A percentile compares a stretch with the other conserved stretches of the same genome.
Evolutionary conservation across 2,329 filamentous ascomycete genomes (phyloP).

Genomic region (Alternaria solani): DNA sequence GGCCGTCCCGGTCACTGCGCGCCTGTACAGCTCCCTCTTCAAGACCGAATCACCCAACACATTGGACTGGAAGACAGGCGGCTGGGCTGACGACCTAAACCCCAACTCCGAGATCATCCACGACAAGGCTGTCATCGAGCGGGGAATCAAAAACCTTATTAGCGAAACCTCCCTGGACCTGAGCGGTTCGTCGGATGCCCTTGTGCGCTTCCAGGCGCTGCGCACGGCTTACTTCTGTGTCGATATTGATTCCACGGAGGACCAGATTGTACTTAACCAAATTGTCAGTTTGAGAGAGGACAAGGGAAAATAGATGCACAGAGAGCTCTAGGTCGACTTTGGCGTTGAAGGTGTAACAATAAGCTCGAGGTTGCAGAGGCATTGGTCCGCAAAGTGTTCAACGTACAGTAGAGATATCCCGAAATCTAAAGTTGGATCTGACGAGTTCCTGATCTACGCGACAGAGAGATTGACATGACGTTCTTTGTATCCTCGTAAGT

Average conservation of each 20-base stretch:
- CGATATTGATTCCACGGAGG: constrained; percentile 72
- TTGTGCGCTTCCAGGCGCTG: constrained; percentile 88
- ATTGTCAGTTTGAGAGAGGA: constrained; percentile 95
- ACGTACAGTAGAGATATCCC: not conserved
- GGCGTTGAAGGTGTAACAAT: not conserved
- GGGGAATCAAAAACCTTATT: constrained; percentile 83
- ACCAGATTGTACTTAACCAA: constrained; percentile 86
- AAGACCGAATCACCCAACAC: constrained; percentile 83
- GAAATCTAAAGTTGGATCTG: not conserved
- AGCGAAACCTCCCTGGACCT: constrained; percentile 55
- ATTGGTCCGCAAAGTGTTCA: not conserved
- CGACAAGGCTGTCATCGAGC: constrained; percentile 79
- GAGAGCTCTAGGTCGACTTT: not conserved
- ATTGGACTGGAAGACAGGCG: constrained; percentile 71
- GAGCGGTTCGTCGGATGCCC: constrained; percentile 47
- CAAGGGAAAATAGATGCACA: constrained; percentile 37
- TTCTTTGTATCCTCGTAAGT: not conserved
- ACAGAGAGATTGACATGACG: not conserved
- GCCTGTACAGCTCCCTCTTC: constrained; percentile 84
- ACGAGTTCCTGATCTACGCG: not conserved
- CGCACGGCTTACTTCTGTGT: constrained; percentile 87
- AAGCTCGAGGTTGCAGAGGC: not conserved
- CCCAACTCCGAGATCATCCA: constrained; percentile 84
- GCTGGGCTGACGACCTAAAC: constrained; percentile 85
- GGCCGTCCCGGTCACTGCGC: constrained; percentile 69